These are phyloP conservation scores for Haematococcus sp. DNA, from an alignment of 139 green algal genomes.

Conservation along the genomic window DNA sequence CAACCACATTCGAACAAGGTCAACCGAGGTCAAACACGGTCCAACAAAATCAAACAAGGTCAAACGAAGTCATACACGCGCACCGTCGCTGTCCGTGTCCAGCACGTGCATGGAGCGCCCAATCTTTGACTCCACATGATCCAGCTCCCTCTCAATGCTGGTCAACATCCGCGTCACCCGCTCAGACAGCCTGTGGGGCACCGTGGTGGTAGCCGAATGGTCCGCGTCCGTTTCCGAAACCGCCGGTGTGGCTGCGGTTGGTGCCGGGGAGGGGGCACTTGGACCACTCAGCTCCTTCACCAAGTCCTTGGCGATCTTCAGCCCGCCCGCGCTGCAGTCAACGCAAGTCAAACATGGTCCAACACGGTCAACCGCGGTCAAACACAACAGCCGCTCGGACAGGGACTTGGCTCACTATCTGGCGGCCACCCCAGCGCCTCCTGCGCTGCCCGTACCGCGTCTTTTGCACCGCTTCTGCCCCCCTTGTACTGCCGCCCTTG, in stretches of 20 bases:
- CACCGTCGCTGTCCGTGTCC: conserved; percentile 75
- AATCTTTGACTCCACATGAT: conserved; percentile 64
- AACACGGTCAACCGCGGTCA: no score
- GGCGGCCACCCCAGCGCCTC: no score
- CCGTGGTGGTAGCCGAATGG: neutral
- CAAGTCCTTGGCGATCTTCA: conserved; percentile 14
- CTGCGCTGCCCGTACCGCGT: no score
- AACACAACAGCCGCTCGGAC: no score
- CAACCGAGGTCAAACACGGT: no score
- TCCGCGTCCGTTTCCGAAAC: neutral
- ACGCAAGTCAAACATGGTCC: no score
- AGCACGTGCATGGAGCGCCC: conserved; percentile 67
- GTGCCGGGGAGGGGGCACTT: no score
- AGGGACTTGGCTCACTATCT: no score
- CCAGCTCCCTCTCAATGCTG: conserved; percentile 79
- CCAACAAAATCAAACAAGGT: no score
- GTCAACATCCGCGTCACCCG: conserved; percentile 71
- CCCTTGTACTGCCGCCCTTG: no score
- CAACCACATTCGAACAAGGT: neutral
- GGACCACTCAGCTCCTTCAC: neutral
- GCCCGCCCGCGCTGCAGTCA: conserved; percentile 24
- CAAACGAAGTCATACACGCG: neutral
- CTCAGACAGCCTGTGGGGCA: conserved; percentile 42
- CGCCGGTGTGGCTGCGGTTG: no score
- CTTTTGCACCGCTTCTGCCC: no score